These are phyloP conservation scores for Claviceps sp. DNA, from an alignment of 2,329 filamentous ascomycete species.

Conservation along the genomic window DNA sequence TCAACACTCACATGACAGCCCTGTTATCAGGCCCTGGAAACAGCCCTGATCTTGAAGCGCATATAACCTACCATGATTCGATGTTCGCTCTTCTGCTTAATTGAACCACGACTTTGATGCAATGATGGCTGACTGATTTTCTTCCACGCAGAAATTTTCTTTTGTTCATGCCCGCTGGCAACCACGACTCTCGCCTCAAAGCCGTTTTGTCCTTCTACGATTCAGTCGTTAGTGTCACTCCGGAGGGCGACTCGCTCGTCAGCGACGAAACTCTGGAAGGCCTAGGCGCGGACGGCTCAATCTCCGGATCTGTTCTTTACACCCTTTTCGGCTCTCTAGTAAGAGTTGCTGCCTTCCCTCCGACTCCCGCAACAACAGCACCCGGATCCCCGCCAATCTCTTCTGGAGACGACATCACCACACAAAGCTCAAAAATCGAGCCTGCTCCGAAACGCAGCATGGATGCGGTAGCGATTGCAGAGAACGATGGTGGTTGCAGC, in stretches of 20 bases:
- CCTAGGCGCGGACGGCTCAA: conserved; percentile 68
- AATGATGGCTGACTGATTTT: conserved; percentile 6
- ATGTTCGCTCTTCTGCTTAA: background rate
- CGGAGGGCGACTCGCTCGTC: conserved; percentile 87
- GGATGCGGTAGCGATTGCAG: conserved; percentile 4
- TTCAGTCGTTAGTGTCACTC: conserved; percentile 74
- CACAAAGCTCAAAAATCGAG: background rate
- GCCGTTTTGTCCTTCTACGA: conserved; percentile 86
- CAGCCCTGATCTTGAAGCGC: too few relatives aligned
- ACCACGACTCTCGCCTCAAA: conserved; percentile 57
- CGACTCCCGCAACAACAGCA: conserved; percentile 18
- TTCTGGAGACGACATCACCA: background rate
- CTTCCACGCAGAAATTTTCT: conserved; percentile 61
- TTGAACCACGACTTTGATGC: background rate
- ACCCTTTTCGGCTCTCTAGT: conserved; percentile 65
- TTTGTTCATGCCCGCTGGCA: conserved; percentile 62
- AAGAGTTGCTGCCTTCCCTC: conserved; percentile 43
- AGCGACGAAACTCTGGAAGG: conserved; percentile 84
- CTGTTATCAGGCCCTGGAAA: too few relatives aligned
- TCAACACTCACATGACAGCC: too few relatives aligned
- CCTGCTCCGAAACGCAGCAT: conserved; percentile 6
- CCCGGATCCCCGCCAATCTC: background rate
- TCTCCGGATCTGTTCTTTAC: conserved; percentile 44
- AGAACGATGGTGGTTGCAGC: conserved; percentile 9
- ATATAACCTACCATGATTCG: too few relatives aligned